Percentiles rank a stretch among this genome's conserved stretches.
phyloP scores from a whole-genome alignment of 352 stramenopile genomes.

The Pythium angustatum region DNA sequence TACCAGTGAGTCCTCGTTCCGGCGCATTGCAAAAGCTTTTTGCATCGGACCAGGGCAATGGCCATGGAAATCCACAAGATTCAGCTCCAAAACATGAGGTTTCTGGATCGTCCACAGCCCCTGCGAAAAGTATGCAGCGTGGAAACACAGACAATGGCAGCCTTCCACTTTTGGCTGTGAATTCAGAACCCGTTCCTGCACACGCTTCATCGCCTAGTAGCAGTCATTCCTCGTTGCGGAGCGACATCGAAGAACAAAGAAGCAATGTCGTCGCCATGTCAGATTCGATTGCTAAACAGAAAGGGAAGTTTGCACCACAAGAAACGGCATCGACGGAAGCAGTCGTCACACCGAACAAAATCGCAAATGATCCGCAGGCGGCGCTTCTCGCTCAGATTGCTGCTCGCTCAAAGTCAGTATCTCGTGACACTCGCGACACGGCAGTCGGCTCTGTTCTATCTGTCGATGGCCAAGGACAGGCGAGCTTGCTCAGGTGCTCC shows the following conservation, averaged over 20 bases:
- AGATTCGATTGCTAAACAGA: no score
- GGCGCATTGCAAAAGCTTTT: conserved; percentile 15
- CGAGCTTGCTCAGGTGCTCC: background rate
- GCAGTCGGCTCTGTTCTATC: background rate
- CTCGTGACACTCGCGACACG: background rate
- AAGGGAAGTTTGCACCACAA: background rate
- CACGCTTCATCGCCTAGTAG: no score
- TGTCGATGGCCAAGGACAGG: no score
- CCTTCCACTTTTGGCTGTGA: no score
- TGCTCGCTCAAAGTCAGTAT: conserved; percentile 2
- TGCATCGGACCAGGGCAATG: background rate
- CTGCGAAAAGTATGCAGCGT: no score
- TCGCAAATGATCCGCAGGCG: conserved; percentile 11
- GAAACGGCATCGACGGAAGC: background rate
- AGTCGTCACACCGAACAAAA: background rate
- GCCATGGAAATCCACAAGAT: conserved; percentile 26
- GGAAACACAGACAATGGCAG: no score
- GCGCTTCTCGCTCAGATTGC: conserved; percentile 21
- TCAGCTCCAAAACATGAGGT: conserved; percentile 21
- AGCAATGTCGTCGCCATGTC: no score
- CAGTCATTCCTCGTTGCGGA: background rate
- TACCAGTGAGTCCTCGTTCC: background rate
- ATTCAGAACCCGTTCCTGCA: no score
- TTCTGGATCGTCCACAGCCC: no score
- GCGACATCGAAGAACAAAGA: background rate